Evolutionary conservation across 192 early-diverging fungal genomes (phyloP).

Genomic region (Rhizophagus clarus): DNA sequence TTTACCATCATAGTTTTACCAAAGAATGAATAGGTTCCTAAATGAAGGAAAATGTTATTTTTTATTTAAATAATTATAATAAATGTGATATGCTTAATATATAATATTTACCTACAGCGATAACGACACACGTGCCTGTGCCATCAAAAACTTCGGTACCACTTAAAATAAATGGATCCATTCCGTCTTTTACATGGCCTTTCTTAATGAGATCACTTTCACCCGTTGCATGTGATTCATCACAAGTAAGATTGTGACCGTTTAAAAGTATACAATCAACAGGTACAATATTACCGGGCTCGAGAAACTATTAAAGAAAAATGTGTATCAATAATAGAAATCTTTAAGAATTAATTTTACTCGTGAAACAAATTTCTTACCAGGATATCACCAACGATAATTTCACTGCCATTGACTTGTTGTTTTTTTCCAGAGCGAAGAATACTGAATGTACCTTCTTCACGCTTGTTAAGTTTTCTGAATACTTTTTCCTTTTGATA

Average conservation of each 20-base stretch:
- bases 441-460: conserved; percentile 74
- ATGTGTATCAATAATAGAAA: too few relatives aligned
- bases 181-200: conserved; percentile 47
- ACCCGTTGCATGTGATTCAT: conserved; percentile 91
- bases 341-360: background rate
- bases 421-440: conserved; percentile 74
- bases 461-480: conserved; percentile 86
- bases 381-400: conserved; percentile 91
- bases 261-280: conserved; percentile 85
- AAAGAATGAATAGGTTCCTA: conserved; percentile 26
- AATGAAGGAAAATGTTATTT: background rate
- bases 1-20: conserved; percentile 54
- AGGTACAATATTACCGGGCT: conserved; percentile 89
- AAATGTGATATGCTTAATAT: background rate
- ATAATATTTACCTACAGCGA: conserved; percentile 70
- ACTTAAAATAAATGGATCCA: conserved; percentile 82
- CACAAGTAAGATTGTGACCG: conserved; percentile 80
- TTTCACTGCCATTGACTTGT: conserved; percentile 73
- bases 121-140: conserved; percentile 78
- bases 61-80: background rate
- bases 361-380: conserved; percentile 20
- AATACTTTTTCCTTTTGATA: conserved; percentile 89
- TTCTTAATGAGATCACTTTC: conserved; percentile 89
- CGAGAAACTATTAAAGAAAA: conserved; percentile 49
- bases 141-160: conserved; percentile 92